Evolutionary conservation across 257 asterid species (phyloP), one percentile per base, ranked within the genome.

Genomic region (Solanum etuberosum): DNA sequence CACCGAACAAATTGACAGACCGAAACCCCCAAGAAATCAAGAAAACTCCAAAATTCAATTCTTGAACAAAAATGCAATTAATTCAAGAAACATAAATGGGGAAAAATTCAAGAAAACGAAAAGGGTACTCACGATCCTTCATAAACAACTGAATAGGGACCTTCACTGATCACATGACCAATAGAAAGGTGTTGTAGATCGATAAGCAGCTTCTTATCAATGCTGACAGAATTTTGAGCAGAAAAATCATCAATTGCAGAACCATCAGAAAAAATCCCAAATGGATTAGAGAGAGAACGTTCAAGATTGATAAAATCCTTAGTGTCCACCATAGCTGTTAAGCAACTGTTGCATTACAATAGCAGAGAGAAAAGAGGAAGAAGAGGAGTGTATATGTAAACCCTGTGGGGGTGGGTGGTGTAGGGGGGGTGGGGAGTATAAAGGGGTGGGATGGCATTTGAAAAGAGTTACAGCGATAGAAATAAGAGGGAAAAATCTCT

Each of bases 131-230:
- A 94, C 97, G 83, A 54, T 84, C 96, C 97, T 88, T 92, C 89
- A 67, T 93, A 91, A 35, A 94, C 96, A 38, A 87, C 73, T 18
- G 97, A 91, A 54, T 90, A 88, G 35, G 80, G 84, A 3, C 96
- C 93, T 61, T 90, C 96, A 80, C 93, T 91, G 90, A 94, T 87
- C 91, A 90, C 83, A 29, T 89, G 85, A 35, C 95, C 97, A 40
- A 91, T 86, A 23, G 74, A 48, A 74, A 94, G 94, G 86, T 87
- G 87, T 57, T 31, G 67, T 27, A 76, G 84, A 88, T 92, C 94
- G 82, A 94, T 86, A 87, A 93, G 51, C 32, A 91, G 88, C 65
- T 86, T 89, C 67, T 87, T 48, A 7, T 88, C 92, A 85, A 93
- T 89, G 59, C 38, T 70, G 34, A 63, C 86, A 85, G 73, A 76